phyloP scores from a whole-genome alignment of 768 basidiomycete species.

The Boletus rex-veris region DNA sequence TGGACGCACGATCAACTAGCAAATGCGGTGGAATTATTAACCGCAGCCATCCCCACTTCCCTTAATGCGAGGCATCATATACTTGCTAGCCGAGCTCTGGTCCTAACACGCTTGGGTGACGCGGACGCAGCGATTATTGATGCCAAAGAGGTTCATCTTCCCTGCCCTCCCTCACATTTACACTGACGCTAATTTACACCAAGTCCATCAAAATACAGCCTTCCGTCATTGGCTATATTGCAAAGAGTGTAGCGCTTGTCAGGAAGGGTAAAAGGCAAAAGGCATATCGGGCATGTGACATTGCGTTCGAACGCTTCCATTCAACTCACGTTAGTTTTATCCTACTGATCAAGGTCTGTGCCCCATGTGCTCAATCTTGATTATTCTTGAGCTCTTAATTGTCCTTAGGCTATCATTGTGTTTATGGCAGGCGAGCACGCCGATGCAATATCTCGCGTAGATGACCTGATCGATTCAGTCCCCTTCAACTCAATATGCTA shows the following conservation, averaged over 20 bases:
- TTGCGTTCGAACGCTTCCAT: background rate
- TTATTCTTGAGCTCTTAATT: too few relatives aligned
- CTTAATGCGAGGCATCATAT: background rate
- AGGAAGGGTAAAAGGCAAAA: background rate
- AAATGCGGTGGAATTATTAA: background rate
- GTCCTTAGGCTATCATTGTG: background rate
- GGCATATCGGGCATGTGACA: background rate
- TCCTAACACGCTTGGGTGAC: background rate
- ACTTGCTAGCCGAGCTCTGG: background rate
- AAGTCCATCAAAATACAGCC: background rate
- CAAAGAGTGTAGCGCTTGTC: background rate
- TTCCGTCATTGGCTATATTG: background rate
- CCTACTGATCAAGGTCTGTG: background rate
- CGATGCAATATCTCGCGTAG: background rate
- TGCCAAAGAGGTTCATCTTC: background rate
- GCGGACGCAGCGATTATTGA: background rate
- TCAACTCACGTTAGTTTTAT: background rate
- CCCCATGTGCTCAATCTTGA: too few relatives aligned
- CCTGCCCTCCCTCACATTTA: background rate
- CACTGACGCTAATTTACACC: background rate
- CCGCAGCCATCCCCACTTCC: background rate
- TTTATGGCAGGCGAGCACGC: background rate
- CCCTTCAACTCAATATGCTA: background rate
- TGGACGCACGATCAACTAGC: constrained; percentile 1
- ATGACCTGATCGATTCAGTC: background rate